phyloP scores from a whole-genome alignment of 2,329 filamentous ascomycete genomes.

The Fusarium ramigenum region DNA sequence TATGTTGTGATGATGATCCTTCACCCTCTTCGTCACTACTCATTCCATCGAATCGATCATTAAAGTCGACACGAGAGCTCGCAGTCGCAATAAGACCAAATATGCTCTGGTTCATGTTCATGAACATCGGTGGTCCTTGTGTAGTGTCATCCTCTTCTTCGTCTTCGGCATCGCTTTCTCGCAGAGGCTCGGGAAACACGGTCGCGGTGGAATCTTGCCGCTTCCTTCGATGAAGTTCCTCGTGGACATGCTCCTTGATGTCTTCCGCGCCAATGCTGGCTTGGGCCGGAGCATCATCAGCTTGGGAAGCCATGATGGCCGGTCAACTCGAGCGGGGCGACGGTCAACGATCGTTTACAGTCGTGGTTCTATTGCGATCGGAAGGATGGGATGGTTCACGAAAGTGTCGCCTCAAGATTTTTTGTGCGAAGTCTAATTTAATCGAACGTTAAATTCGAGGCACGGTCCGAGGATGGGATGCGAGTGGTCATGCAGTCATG shows the following conservation, averaged over 20 bases:
- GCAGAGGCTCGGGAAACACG: constrained; percentile 62
- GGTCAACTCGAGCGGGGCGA: constrained; percentile 19
- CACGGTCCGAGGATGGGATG: background rate
- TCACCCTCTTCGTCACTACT: constrained; percentile 86
- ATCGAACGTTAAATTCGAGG: background rate
- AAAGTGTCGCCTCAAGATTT: background rate
- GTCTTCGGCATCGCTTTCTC: constrained; percentile 59
- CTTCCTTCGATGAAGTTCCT: constrained; percentile 58
- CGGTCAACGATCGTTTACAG: background rate
- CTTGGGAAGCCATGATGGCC: constrained; percentile 33
- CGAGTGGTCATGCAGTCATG: constrained; percentile 18
- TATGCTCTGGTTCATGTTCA: constrained; percentile 92
- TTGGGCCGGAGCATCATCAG: constrained; percentile 30
- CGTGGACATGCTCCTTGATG: constrained; percentile 51
- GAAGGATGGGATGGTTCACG: background rate
- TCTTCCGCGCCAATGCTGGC: constrained; percentile 47
- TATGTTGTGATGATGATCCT: constrained; percentile 54
- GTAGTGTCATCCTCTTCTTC: constrained; percentile 58
- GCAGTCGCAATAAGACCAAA: constrained; percentile 93
- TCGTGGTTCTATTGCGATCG: background rate
- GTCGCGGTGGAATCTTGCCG: constrained; percentile 51
- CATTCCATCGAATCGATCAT: constrained; percentile 79
- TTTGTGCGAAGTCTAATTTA: background rate
- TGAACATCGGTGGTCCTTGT: constrained; percentile 60
- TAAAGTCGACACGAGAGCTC: constrained; percentile 83